Evolutionary conservation across 108 stramenopile species (phyloP).

Genomic region (Nitzschia palea): DNA sequence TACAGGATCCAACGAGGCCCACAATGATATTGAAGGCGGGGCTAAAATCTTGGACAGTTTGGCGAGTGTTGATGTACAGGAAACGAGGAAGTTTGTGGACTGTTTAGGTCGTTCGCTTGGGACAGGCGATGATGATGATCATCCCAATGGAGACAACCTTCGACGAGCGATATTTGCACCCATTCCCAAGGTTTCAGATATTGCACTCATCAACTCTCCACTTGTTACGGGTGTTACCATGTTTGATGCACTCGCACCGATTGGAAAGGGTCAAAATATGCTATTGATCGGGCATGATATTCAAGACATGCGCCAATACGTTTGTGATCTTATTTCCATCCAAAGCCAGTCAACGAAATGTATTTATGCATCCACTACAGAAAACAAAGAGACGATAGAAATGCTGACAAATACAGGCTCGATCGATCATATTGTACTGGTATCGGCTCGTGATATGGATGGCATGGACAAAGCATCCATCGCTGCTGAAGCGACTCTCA

Average conservation of each 20-base stretch:
- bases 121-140: neutral
- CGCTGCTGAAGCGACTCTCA: slow-evolving; percentile 45
- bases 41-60: slow-evolving; percentile 29
- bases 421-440: slow-evolving; percentile 47
- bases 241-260: slow-evolving; percentile 84
- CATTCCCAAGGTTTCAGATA: slow-evolving; percentile 81
- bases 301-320: slow-evolving; percentile 44
- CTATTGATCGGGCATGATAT: slow-evolving; percentile 72
- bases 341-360: slow-evolving; percentile 49
- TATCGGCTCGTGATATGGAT: slow-evolving; percentile 28
- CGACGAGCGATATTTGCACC: slow-evolving; percentile 72
- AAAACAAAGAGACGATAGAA: slow-evolving; percentile 30
- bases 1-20: slow-evolving; percentile 3
- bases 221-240: slow-evolving; percentile 82
- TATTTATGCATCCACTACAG: slow-evolving; percentile 68
- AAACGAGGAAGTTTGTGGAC: slow-evolving; percentile 42
- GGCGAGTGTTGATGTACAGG: slow-evolving; percentile 36
- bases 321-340: slow-evolving; percentile 33
- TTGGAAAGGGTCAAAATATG: slow-evolving; percentile 91
- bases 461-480: slow-evolving; percentile 28
- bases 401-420: slow-evolving; percentile 50
- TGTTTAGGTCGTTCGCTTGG: slow-evolving; percentile 38
- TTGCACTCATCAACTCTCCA: slow-evolving; percentile 83
- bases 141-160: neutral
- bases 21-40: slow-evolving; percentile 16